Base-by-base conservation (phyloP, 768 basidiomycete species). In the Amanita subjunquillea region DNA sequence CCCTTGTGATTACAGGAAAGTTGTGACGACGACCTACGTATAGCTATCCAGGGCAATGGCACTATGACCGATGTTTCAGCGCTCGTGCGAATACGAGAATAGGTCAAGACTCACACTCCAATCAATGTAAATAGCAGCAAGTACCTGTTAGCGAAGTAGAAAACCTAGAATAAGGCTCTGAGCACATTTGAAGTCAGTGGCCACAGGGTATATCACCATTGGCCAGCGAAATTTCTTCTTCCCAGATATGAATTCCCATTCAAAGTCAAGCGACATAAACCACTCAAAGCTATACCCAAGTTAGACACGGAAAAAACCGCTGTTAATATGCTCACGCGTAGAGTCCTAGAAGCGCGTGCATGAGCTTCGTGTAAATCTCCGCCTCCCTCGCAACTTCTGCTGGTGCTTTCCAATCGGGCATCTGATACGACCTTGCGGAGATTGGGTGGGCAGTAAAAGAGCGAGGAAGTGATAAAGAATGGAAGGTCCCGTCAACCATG, bases 121-220 rank as follows among this genome's bases (percentile, higher is more conserved):
- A 84, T 72, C 63, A 86, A 63, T 3, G 83, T 79, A 54, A 82
- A 72, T n/a, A 87, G 65, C 23, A 86, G 65, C 55, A 73, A 71
- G 62, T 85, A 87, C 44, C 85, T 75, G 55, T 81, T 79, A 23
- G 77, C 70, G 56, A 86, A 85, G 59, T 86, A 86, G 59, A 85
- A 83, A 27, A 75, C 66, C 82, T 85, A 51, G 2, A 12, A 27
- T 13, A 53, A 34, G 34, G 34, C 0, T 52, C 12, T 50, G 34
- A 43, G 23, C 40, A 44, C 17, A 48, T 17, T 0, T 30, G 29
- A 17, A 23, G 36, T 38, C 39, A 22, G 9, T 13, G 8, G 8
- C 22, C 48, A 49, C 23, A 54, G 8, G 12, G 42, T 17, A 57
- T 70, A 13, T 38, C 56, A 85, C 82, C 77, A 85, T 69, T 27